These are phyloP conservation scores for Verbascum thapsus DNA, from an alignment of 257 asterid species.

Conservation along the genomic window DNA sequence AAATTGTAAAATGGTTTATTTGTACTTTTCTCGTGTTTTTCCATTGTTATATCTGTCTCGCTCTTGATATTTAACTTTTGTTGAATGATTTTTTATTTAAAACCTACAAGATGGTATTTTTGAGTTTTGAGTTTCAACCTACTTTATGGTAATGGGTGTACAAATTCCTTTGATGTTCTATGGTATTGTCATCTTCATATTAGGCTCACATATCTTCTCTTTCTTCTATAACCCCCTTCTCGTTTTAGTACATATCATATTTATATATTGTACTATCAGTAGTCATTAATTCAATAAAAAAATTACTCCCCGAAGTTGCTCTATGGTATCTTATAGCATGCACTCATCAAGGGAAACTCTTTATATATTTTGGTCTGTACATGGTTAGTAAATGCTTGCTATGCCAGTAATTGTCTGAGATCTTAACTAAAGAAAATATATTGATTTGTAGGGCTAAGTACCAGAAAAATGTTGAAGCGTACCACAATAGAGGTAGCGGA, in stretches of 20 bases:
- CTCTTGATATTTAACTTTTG: constrained; percentile 22
- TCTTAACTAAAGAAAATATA: constrained; percentile 23
- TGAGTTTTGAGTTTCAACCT: not conserved
- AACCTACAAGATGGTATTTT: constrained; percentile 5
- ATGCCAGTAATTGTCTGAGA: constrained; percentile 17
- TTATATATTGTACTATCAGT: not conserved
- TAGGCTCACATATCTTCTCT: not conserved
- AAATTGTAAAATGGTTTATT: constrained; percentile 24
- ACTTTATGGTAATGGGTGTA: constrained; percentile 2
- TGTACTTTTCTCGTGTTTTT: not conserved
- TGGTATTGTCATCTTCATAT: not conserved
- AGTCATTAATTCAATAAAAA: constrained; percentile 11
- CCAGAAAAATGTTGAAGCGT: constrained; percentile 97
- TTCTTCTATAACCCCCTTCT: not conserved
- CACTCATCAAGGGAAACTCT: not conserved
- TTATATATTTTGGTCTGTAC: constrained; percentile 6
- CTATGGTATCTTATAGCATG: constrained; percentile 23
- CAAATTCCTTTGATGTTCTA: not conserved
- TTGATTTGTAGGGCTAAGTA: constrained; percentile 79
- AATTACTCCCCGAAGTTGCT: constrained; percentile 18
- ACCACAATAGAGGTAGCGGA: constrained; percentile 77
- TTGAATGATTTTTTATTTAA: not conserved
- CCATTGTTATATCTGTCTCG: not conserved
- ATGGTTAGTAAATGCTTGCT: constrained; percentile 20
- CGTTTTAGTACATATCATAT: not conserved